These are phyloP conservation scores for Carallia brachiata DNA, from an alignment of 345 rosid species.

Conservation along the genomic window DNA sequence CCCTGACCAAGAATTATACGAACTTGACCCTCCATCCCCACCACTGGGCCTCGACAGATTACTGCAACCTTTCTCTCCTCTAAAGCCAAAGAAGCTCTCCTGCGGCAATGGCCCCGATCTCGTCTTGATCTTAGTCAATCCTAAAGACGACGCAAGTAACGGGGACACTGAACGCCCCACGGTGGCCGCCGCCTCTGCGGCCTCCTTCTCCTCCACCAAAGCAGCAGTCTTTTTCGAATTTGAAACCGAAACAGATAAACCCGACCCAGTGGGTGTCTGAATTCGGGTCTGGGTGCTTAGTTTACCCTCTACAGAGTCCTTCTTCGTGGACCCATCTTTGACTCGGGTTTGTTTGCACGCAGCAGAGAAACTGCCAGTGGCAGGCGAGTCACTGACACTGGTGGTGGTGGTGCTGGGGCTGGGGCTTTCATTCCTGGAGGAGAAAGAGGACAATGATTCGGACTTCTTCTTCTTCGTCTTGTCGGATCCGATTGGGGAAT, in stretches of 20 bases:
- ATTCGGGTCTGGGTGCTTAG: constrained; percentile 20
- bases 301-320: constrained; percentile 42
- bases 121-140: constrained; percentile 89
- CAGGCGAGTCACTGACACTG: not conserved
- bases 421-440: constrained; percentile 41
- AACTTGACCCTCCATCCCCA: constrained; percentile 39
- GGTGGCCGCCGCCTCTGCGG: constrained; percentile 8
- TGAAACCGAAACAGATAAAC: constrained; percentile 15
- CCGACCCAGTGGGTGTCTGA: constrained; percentile 28
- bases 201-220: constrained; percentile 28
- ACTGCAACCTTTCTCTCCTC: constrained; percentile 61
- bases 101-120: constrained; percentile 96
- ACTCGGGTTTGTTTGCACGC: constrained; percentile 35
- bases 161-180: constrained; percentile 53
- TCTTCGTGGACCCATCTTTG: constrained; percentile 64
- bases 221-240: constrained; percentile 37
- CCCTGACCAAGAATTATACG: constrained; percentile 8
- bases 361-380: constrained; percentile 22
- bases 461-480: constrained; percentile 61
- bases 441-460: constrained; percentile 34
- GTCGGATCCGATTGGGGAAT: constrained; percentile 84
- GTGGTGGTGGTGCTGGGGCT: not conserved
- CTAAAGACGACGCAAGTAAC: constrained; percentile 85
- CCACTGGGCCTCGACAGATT: constrained; percentile 59
- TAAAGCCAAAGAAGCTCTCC: constrained; percentile 68